These are phyloP conservation scores for Annulohypoxylon truncatum DNA, from an alignment of 2,329 filamentous ascomycete genomes.

Conservation along the genomic window DNA sequence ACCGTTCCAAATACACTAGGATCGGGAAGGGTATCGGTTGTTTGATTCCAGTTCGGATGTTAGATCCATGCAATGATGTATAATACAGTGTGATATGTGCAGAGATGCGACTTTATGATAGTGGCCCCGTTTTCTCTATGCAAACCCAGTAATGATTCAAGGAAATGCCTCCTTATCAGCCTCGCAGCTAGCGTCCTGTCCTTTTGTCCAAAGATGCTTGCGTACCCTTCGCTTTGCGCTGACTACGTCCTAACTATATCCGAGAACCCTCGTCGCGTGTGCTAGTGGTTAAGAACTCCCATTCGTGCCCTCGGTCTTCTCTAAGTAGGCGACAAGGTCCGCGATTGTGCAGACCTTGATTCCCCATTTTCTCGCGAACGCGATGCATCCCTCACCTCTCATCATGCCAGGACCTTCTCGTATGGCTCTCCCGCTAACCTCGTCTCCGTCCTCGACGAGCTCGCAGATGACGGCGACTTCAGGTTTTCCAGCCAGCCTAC, in stretches of 20 bases:
- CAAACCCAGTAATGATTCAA: slow-evolving; percentile 13
- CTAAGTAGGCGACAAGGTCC: slow-evolving; percentile 82
- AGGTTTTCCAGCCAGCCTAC: slow-evolving; percentile 81
- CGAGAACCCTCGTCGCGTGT: neutral
- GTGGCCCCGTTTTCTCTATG: slow-evolving; percentile 27
- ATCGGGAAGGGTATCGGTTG: neutral
- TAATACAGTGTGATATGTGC: slow-evolving; percentile 21
- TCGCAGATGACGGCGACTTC: slow-evolving; percentile 89
- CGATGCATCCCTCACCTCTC: slow-evolving; percentile 86
- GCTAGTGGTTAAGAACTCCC: slow-evolving; percentile 46
- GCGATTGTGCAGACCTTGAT: slow-evolving; percentile 96
- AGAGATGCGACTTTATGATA: slow-evolving; percentile 17
- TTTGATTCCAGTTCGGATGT: slow-evolving; percentile 10
- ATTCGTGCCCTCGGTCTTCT: slow-evolving; percentile 75
- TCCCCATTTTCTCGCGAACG: slow-evolving; percentile 88
- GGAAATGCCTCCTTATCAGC: neutral
- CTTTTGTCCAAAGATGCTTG: neutral
- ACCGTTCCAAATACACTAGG: too few relatives aligned
- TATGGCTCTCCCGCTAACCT: slow-evolving; percentile 74
- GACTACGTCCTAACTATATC: slow-evolving; percentile 5
- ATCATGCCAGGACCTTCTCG: slow-evolving; percentile 85
- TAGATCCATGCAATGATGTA: slow-evolving; percentile 9
- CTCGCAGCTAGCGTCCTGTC: neutral
- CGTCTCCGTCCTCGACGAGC: slow-evolving; percentile 86
- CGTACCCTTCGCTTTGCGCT: neutral